Evolutionary conservation across 768 basidiomycete genomes (phyloP).

Genomic region (Tricholoma bakamatsutake): DNA sequence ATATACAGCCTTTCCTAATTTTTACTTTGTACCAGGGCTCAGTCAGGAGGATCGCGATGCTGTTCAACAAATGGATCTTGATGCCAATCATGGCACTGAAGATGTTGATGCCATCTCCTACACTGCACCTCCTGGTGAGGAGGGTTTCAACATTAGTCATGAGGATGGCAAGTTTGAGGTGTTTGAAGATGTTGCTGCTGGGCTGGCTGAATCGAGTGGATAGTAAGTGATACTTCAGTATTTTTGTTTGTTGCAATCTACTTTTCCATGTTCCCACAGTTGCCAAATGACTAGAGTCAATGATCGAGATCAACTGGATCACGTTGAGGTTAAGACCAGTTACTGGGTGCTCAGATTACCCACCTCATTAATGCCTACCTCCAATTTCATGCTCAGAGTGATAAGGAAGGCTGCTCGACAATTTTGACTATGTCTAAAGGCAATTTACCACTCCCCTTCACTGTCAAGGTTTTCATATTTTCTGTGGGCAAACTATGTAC

Average conservation of each 20-base stretch:
- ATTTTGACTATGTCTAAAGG: not conserved
- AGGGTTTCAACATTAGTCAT: constrained; percentile 9
- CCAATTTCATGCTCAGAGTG: not conserved
- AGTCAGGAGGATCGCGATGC: not conserved
- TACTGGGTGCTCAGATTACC: constrained; percentile 6
- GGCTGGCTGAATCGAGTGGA: not conserved
- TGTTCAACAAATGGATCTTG: constrained; percentile 3
- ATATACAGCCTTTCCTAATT: not conserved
- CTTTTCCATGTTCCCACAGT: not conserved
- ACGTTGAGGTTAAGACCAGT: constrained; percentile 2
- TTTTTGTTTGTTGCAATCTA: not conserved
- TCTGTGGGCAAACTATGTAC: not conserved
- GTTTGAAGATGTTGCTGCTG: constrained; percentile 5
- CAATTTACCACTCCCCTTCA: not conserved
- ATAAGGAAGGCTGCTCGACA: not conserved
- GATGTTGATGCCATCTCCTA: constrained; percentile 5
- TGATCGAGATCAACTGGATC: constrained; percentile 3
- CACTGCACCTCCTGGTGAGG: constrained; percentile 5
- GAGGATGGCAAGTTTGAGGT: constrained; percentile 10
- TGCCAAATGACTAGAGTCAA: not conserved
- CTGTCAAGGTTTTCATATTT: not conserved
- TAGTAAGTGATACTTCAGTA: not conserved
- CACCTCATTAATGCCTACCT: constrained; percentile 7
- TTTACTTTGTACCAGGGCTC: not conserved
- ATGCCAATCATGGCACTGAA: not conserved